Percentiles rank a stretch among this genome's conserved stretches.
Conservation (phyloP, 441 rosid species). For the Pelargonium australe region DNA sequence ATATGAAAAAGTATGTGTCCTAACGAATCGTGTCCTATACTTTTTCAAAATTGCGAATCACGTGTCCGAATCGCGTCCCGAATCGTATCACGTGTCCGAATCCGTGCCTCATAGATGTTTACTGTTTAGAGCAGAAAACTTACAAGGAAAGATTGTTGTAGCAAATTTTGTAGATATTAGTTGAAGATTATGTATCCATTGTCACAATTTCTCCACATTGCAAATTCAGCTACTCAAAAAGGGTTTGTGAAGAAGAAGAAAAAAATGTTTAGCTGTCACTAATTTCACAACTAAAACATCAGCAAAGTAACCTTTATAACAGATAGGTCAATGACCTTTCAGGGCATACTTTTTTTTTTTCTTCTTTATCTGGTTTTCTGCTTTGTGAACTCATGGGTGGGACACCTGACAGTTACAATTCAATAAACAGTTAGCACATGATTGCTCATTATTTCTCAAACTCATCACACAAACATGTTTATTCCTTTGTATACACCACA, state of each 20-base stretch:
- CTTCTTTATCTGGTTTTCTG: slow-evolving; percentile 17
- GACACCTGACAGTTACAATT: slow-evolving; percentile 23
- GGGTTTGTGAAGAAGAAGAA: not conserved
- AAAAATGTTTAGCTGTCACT: not conserved
- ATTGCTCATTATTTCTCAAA: slow-evolving; percentile 5
- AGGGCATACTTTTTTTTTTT: not conserved
- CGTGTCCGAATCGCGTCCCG: too few relatives aligned
- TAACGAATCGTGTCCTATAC: too few relatives aligned
- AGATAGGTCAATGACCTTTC: slow-evolving; percentile 7
- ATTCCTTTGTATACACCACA: not conserved
- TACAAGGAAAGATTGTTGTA: slow-evolving; percentile 49
- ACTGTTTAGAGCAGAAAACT: not conserved
- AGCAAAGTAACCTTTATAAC: slow-evolving; percentile 15
- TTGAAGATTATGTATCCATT: slow-evolving; percentile 66
- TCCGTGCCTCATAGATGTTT: too few relatives aligned
- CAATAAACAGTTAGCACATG: slow-evolving; percentile 16
- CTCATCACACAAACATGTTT: not conserved
- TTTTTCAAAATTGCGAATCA: too few relatives aligned
- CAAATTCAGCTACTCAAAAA: slow-evolving; percentile 49
- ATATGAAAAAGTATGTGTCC: too few relatives aligned
- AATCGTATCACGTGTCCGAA: too few relatives aligned
- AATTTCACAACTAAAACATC: slow-evolving; percentile 16
- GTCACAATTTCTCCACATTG: slow-evolving; percentile 87
- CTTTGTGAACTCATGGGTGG: slow-evolving; percentile 12
- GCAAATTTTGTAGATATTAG: slow-evolving; percentile 59